These are phyloP conservation scores for Fusarium stilboides DNA, from an alignment of 2,329 filamentous ascomycete genomes.

Conservation along the genomic window DNA sequence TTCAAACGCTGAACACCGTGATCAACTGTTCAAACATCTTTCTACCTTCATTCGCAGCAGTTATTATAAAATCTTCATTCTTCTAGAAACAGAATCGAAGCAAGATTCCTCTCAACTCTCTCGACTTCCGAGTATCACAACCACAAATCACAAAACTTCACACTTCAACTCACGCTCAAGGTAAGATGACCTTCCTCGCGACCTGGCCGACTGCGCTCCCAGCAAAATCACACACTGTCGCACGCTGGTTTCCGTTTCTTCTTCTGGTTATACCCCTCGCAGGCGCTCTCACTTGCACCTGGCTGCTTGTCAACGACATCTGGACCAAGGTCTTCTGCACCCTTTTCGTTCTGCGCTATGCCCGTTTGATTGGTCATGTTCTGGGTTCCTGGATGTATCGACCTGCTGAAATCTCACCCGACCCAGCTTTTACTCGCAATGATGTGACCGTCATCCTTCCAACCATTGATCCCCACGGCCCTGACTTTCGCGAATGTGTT, in stretches of 20 bases:
- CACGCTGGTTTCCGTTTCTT: constrained; percentile 16
- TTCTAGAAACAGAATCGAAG: not conserved
- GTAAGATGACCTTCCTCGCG: constrained; percentile 1
- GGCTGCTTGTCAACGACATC: constrained; percentile 30
- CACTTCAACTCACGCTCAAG: not conserved
- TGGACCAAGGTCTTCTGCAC: constrained; percentile 44
- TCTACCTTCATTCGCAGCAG: not conserved
- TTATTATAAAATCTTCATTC: not conserved
- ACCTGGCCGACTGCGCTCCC: constrained; percentile 7
- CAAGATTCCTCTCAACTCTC: not conserved
- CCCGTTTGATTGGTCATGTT: constrained; percentile 61
- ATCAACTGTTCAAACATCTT: not conserved
- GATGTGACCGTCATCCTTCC: constrained; percentile 69
- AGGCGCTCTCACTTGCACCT: constrained; percentile 11
- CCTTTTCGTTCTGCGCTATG: constrained; percentile 59
- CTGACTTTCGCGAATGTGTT: constrained; percentile 61
- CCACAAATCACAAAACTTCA: not conserved
- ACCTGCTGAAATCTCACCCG: constrained; percentile 48
- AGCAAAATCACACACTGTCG: not conserved
- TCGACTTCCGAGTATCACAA: not conserved
- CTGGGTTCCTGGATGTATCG: constrained; percentile 59
- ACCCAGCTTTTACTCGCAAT: constrained; percentile 52
- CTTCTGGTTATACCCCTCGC: constrained; percentile 6
- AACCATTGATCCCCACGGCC: constrained; percentile 62
- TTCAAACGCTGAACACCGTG: not conserved